These are phyloP conservation scores for Chrysoporthe austroafricana DNA, from an alignment of 2,329 filamentous ascomycete species.

Conservation along the genomic window DNA sequence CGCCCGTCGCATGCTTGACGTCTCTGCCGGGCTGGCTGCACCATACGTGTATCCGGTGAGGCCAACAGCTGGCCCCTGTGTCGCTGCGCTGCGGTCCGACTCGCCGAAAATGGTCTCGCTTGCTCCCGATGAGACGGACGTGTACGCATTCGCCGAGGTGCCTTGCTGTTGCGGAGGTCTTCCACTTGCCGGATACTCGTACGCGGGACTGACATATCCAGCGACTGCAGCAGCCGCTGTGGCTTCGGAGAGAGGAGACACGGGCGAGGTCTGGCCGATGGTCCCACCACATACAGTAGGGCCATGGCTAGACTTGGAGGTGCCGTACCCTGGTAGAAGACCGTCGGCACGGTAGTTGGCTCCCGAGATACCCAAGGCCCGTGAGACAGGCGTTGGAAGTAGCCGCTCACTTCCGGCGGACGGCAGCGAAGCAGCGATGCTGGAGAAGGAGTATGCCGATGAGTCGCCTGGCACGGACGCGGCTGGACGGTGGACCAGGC, in stretches of 20 bases:
- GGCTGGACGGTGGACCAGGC: conserved; percentile 43
- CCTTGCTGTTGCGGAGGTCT: conserved; percentile 30
- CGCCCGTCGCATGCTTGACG: conserved; percentile 23
- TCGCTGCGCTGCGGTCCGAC: conserved; percentile 34
- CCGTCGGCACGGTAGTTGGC: conserved; percentile 37
- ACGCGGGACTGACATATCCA: conserved; percentile 22
- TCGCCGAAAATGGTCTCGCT: conserved; percentile 35
- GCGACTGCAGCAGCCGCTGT: conserved; percentile 28
- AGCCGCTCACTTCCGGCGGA: conserved; percentile 37
- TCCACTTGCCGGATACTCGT: conserved; percentile 27
- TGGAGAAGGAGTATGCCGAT: conserved; percentile 46
- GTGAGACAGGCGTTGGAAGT: conserved; percentile 41
- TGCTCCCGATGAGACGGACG: conserved; percentile 20
- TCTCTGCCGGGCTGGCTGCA: conserved; percentile 28
- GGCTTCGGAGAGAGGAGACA: conserved; percentile 34
- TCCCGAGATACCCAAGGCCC: conserved; percentile 36
- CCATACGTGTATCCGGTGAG: conserved; percentile 35
- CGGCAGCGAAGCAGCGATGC: conserved; percentile 47
- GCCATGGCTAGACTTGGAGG: conserved; percentile 31
- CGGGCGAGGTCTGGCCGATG: conserved; percentile 32
- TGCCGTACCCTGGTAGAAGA: conserved; percentile 25
- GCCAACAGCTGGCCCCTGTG: conserved; percentile 35
- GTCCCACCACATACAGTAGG: conserved; percentile 15
- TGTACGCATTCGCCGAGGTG: conserved; percentile 22
- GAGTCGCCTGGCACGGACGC: conserved; percentile 36